Conservation (phyloP, 495 filamentous ascomycete species). For the Jackrogersella multiformis region DNA sequence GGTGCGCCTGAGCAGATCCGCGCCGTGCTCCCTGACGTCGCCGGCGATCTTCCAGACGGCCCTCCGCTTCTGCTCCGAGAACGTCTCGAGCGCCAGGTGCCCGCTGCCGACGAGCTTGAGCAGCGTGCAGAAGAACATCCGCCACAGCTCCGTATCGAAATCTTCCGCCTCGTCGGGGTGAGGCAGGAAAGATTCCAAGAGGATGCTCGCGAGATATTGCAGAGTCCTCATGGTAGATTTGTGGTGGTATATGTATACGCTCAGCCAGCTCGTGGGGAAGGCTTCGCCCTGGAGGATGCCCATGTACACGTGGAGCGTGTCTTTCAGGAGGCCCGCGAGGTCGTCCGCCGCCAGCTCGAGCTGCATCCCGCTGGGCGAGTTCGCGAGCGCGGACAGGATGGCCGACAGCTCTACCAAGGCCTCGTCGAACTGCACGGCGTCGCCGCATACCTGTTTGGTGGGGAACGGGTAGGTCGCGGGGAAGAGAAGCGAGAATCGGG, state of each 20-base stretch:
- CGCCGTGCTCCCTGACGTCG: conserved; percentile 92
- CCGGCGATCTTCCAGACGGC: conserved; percentile 99
- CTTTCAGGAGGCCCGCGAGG: conserved; percentile 75
- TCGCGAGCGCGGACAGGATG: conserved; percentile 81
- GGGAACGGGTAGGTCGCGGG: conserved; percentile 92
- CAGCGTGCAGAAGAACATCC: conserved; percentile 87
- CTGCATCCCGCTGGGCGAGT: conserved; percentile 71
- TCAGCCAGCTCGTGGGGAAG: conserved; percentile 90
- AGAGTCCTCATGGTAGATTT: conserved; percentile 87
- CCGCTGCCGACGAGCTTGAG: conserved; percentile 89
- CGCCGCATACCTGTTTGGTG: conserved; percentile 66
- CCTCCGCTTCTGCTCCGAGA: conserved; percentile 93
- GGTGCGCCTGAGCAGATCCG: conserved; percentile 79
- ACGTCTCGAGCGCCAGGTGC: conserved; percentile 90
- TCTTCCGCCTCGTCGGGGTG: conserved; percentile 89
- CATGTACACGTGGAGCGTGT: conserved; percentile 81
- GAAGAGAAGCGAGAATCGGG: conserved; percentile 84
- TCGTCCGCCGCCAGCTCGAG: conserved; percentile 78
- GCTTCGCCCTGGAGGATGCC: conserved; percentile 90
- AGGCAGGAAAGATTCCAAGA: conserved; percentile 82
- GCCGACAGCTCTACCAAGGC: conserved; percentile 88
- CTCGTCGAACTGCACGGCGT: conserved; percentile 79
- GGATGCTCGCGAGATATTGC: conserved; percentile 80
- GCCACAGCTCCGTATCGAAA: conserved; percentile 95
- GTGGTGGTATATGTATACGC: conserved; percentile 93